Conservation (phyloP, 164 flowering plant species). For the Saururus chinensis region DNA sequence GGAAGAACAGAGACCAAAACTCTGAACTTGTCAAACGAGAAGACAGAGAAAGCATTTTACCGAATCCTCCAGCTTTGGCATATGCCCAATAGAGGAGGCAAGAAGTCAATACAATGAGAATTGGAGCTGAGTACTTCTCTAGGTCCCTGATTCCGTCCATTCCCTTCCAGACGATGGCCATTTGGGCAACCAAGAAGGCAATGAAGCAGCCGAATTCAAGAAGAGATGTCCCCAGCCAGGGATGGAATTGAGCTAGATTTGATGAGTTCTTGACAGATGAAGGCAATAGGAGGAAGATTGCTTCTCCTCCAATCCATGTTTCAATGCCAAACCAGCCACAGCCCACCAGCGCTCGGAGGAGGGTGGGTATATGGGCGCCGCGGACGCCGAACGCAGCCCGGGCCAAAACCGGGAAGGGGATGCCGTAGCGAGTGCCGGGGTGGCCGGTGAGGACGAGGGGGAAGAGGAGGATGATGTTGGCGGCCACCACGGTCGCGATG, state of each 20-base stretch:
- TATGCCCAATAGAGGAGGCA: conserved; percentile 65
- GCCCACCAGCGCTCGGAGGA: conserved; percentile 70
- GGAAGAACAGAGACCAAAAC: conserved; percentile 83
- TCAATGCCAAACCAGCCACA: conserved; percentile 97
- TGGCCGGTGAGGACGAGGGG: conserved; percentile 69
- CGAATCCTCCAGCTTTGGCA: conserved; percentile 68
- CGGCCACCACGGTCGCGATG: conserved; percentile 66
- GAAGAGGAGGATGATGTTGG: conserved; percentile 54
- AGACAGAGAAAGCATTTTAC: conserved; percentile 61
- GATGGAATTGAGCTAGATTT: conserved; percentile 10
- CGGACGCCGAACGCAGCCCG: conserved; percentile 71
- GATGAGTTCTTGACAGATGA: conserved; percentile 24
- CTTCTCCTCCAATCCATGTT: conserved; percentile 92
- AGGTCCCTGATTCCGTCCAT: conserved; percentile 73
- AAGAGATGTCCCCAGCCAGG: conserved; percentile 81
- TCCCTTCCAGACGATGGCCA: conserved; percentile 57
- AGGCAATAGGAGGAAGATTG: conserved; percentile 69
- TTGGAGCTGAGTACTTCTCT: conserved; percentile 83
- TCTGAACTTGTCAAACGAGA: conserved; percentile 43
- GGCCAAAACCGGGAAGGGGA: conserved; percentile 78
- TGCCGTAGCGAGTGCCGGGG: conserved; percentile 72
- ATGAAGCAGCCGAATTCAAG: conserved; percentile 77
- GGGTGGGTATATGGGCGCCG: conserved; percentile 79
- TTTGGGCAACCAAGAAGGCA: conserved; percentile 60
- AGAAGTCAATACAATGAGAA: conserved; percentile 44